A percentile compares a stretch with the other conserved stretches of the same genome.
phyloP scores from a whole-genome alignment of 2,329 filamentous ascomycete species.

The Xylariomycetidae sp. region DNA sequence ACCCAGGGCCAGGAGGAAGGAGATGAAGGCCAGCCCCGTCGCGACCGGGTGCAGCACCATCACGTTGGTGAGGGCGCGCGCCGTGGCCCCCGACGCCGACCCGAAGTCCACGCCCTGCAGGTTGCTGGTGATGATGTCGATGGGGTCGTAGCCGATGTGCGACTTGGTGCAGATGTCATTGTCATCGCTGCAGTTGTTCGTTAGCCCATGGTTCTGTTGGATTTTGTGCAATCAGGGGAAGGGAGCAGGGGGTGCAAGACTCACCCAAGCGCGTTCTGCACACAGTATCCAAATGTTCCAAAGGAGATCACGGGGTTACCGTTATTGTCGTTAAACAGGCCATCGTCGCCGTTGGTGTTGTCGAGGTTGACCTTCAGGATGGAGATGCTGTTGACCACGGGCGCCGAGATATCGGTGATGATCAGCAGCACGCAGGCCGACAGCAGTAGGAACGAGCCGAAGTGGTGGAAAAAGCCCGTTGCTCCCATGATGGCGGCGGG shows the following conservation, averaged over 20 bases:
- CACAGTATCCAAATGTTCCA: constrained; percentile 42
- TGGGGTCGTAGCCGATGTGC: constrained; percentile 23
- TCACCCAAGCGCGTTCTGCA: constrained; percentile 11
- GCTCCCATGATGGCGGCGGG: too few relatives aligned
- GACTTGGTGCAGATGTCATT: constrained; percentile 17
- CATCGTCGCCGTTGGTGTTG: constrained; percentile 4
- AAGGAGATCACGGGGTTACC: constrained; percentile 27
- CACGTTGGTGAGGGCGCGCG: constrained; percentile 34
- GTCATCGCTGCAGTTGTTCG: constrained; percentile 9
- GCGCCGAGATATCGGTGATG: constrained; percentile 40
- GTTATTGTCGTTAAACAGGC: constrained; percentile 3
- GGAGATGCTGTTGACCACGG: constrained; percentile 36
- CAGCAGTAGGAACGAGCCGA: constrained; percentile 40
- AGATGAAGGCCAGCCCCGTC: constrained; percentile 33
- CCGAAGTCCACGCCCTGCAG: constrained; percentile 25
- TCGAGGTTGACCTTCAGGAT: constrained; percentile 35
- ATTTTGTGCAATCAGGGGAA: neutral
- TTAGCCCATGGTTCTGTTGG: constrained; percentile 1
- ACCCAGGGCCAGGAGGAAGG: constrained; percentile 38
- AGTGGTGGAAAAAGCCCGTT: constrained; percentile 32
- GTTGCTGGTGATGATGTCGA: constrained; percentile 11
- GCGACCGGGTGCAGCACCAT: constrained; percentile 36
- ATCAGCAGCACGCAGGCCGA: constrained; percentile 38
- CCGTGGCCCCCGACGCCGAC: constrained; percentile 29
- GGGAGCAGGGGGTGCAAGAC: constrained; percentile 3